These are phyloP conservation scores for Stentor coeruleus DNA, from an alignment of 73 alveolate species.

Conservation along the genomic window DNA sequence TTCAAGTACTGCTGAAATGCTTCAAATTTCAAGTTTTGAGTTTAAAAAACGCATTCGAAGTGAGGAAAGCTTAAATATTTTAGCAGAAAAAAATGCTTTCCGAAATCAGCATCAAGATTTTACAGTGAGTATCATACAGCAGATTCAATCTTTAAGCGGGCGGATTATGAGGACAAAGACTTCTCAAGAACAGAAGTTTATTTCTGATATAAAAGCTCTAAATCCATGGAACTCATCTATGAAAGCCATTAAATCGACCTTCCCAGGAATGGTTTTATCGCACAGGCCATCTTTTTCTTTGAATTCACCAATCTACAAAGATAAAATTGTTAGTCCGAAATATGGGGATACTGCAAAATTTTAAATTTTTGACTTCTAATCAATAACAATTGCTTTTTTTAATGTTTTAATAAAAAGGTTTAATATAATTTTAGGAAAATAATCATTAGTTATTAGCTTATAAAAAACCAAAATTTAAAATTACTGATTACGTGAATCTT, in stretches of 20 bases:
- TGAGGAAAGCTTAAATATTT: neutral
- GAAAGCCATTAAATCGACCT: neutral
- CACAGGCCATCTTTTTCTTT: neutral
- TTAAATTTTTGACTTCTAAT: neutral
- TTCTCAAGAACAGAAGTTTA: neutral
- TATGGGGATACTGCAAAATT: too few species aligned
- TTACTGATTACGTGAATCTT: too few species aligned
- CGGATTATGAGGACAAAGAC: too few species aligned
- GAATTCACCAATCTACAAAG: neutral
- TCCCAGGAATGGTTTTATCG: too few species aligned
- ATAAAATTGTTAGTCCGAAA: neutral
- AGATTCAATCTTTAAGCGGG: neutral
- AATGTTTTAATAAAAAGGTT: too few species aligned
- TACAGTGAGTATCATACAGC: neutral
- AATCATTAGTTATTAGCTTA: too few species aligned
- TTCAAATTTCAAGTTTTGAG: neutral
- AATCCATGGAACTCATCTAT: neutral
- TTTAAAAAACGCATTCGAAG: constrained; percentile 1
- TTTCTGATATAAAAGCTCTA: neutral
- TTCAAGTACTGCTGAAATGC: neutral
- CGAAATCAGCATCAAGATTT: neutral
- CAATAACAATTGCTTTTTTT: too few species aligned
- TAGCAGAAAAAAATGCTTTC: constrained; percentile 15
- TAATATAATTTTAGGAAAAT: too few species aligned
- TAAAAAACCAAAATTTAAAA: too few species aligned